Conservation (phyloP, 2,329 filamentous ascomycete species). For the Ophiosphaerella narmari region DNA sequence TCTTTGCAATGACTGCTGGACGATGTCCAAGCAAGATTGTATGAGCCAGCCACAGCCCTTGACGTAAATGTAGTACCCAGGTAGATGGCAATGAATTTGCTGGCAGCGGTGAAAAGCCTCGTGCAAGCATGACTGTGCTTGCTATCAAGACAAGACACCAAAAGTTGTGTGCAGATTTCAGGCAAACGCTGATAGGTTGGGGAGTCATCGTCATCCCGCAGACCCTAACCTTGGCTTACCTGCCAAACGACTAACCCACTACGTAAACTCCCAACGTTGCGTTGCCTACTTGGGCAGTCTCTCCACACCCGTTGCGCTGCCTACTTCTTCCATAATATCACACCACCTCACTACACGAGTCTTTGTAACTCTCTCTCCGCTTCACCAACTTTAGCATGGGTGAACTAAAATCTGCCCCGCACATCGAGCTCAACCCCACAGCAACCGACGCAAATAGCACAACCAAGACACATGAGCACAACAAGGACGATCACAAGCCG, state of each 20-base stretch:
- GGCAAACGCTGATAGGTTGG: neutral
- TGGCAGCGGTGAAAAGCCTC: too few relatives aligned
- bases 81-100: too few relatives aligned
- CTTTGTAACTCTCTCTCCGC: too few relatives aligned
- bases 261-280: slow-evolving; percentile 15
- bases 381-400: slow-evolving; percentile 21
- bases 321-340: neutral
- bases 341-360: neutral
- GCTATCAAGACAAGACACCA: too few relatives aligned
- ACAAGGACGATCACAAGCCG: slow-evolving; percentile 35
- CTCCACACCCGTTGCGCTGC: neutral
- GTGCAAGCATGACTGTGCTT: too few relatives aligned
- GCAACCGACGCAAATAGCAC: slow-evolving; percentile 18
- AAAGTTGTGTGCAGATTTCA: too few relatives aligned
- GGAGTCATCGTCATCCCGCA: slow-evolving; percentile 16
- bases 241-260: slow-evolving; percentile 8
- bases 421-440: slow-evolving; percentile 32
- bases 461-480: slow-evolving; percentile 20
- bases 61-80: too few relatives aligned
- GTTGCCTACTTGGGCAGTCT: slow-evolving; percentile 7
- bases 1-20: too few relatives aligned
- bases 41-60: too few relatives aligned
- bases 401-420: slow-evolving; percentile 34
- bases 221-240: slow-evolving; percentile 14
- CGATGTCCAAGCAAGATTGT: too few relatives aligned